phyloP scores from a whole-genome alignment of 2,329 filamentous ascomycete genomes.

The Fusarium xylarioides region DNA sequence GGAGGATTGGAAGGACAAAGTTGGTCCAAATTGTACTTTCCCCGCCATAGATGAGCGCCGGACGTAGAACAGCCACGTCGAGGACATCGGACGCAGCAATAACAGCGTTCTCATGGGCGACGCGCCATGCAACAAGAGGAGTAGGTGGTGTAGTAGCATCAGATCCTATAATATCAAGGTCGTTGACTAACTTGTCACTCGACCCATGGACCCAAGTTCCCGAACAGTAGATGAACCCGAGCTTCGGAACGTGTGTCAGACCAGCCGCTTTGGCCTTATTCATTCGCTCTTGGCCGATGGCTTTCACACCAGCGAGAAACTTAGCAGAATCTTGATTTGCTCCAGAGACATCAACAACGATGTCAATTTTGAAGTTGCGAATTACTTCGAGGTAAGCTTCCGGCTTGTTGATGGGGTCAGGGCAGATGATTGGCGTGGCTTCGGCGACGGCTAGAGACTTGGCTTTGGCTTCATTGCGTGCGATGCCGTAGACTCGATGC shows the following conservation, averaged over 20 bases:
- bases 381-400: background rate
- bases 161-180: background rate
- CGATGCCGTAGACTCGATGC: background rate
- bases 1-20: background rate
- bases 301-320: background rate
- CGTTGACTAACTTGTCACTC: background rate
- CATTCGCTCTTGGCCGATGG: background rate
- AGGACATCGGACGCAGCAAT: background rate
- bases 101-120: background rate
- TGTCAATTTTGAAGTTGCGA: background rate
- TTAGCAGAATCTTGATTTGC: background rate
- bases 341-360: background rate
- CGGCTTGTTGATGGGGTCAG: background rate
- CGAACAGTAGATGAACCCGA: background rate
- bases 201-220: background rate
- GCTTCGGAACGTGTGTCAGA: background rate
- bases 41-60: background rate
- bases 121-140: accelerated
- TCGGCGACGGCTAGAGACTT: background rate
- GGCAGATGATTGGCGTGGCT: background rate
- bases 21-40: background rate
- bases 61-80: background rate
- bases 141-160: accelerated
- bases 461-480: background rate
- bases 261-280: background rate